Conservation (phyloP, 306 rosid species). For the Cicer pinnatifidum region DNA sequence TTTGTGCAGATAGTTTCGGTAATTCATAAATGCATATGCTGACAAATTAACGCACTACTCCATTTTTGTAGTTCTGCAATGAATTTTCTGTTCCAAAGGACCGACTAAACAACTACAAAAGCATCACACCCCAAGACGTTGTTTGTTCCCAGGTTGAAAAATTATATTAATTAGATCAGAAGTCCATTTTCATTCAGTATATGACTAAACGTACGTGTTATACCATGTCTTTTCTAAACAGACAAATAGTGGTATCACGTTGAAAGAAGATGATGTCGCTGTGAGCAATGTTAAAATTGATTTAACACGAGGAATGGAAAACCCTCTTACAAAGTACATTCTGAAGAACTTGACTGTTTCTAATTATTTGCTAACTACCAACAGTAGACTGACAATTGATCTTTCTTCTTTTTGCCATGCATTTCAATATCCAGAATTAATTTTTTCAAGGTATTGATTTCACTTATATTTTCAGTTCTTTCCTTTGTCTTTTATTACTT, state of each 20-base stretch:
- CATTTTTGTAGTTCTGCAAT: constrained; percentile 74
- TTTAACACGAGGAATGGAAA: constrained; percentile 75
- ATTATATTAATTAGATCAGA: not conserved
- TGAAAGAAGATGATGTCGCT: constrained; percentile 78
- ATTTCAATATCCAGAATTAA: constrained; percentile 59
- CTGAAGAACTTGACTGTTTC: constrained; percentile 24
- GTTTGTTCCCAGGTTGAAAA: constrained; percentile 80
- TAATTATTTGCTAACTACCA: constrained; percentile 10
- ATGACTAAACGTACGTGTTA: not conserved
- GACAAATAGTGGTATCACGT: constrained; percentile 60
- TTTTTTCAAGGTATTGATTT: constrained; percentile 72
- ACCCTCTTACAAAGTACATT: constrained; percentile 81
- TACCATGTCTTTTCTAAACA: constrained; percentile 41
- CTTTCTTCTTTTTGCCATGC: too few species aligned
- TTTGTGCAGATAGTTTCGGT: not conserved
- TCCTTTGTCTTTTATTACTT: not conserved
- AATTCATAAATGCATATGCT: constrained; percentile 5
- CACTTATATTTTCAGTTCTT: not conserved
- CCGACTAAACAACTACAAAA: constrained; percentile 60
- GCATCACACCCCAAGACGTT: constrained; percentile 77
- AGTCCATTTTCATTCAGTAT: constrained; percentile 2
- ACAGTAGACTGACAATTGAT: constrained; percentile 32
- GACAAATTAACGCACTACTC: constrained; percentile 3
- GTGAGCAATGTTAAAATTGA: constrained; percentile 78
- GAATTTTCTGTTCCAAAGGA: constrained; percentile 91